Percentiles rank a stretch among this genome's conserved stretches.
Conservation (phyloP, 352 stramenopile genomes). For the Lagenidium sp. region DNA sequence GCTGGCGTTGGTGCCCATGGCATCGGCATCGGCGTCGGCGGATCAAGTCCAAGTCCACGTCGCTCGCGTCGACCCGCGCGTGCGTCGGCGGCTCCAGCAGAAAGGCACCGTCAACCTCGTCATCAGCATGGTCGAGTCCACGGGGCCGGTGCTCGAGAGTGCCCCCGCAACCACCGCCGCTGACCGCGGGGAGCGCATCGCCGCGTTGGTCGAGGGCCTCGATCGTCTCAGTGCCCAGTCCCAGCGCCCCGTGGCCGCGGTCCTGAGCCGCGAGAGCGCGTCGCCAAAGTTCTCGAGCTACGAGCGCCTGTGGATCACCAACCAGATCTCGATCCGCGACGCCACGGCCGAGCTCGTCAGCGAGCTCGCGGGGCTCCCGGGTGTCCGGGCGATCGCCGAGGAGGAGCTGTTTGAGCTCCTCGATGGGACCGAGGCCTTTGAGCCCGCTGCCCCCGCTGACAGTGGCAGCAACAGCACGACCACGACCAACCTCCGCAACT, state of each 20-base stretch:
- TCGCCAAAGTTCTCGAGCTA: slow-evolving; percentile 4
- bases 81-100: slow-evolving; percentile 7
- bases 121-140: slow-evolving; percentile 10
- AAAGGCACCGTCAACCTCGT: slow-evolving; percentile 17
- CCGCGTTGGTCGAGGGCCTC: background rate
- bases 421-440: background rate
- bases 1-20: no score
- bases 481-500: background rate
- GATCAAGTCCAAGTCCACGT: no score
- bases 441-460: no score
- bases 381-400: slow-evolving; percentile 4
- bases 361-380: background rate
- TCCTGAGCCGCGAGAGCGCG: slow-evolving; percentile 2
- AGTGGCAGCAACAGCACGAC: no score
- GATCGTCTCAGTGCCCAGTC: background rate
- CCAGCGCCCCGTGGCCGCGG: background rate
- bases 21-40: no score
- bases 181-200: slow-evolving; percentile 1
- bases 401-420: background rate
- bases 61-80: slow-evolving; percentile 4
- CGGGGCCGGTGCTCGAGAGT: background rate
- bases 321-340: slow-evolving; percentile 11
- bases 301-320: slow-evolving; percentile 10
- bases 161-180: background rate
- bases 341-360: slow-evolving; percentile 5